A percentile compares a stretch with the other conserved stretches of the same genome.
These are phyloP conservation scores for Dictyophora rubrovolvata DNA, from an alignment of 768 basidiomycete species.

Conservation along the genomic window DNA sequence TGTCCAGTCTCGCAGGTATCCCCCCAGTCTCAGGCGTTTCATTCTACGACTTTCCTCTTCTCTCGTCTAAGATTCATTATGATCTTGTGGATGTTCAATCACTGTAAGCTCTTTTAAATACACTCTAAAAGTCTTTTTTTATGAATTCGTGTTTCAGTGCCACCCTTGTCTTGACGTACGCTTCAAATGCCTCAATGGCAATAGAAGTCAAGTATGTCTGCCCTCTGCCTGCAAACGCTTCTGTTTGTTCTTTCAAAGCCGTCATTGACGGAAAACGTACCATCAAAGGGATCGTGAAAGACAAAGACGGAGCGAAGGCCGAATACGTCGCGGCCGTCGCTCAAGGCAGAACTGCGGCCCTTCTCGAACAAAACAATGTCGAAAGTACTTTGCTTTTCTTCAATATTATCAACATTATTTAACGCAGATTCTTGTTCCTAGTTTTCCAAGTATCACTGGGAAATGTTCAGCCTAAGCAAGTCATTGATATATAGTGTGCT, in stretches of 20 bases:
- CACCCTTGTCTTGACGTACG: slow-evolving; percentile 7
- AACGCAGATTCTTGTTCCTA: slow-evolving; percentile 12
- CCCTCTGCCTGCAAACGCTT: slow-evolving; percentile 45
- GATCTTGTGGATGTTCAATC: slow-evolving; percentile 2
- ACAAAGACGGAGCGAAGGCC: slow-evolving; percentile 32
- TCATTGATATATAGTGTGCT: slow-evolving; percentile 35
- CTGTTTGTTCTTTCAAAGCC: slow-evolving; percentile 45
- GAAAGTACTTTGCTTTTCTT: slow-evolving; percentile 32
- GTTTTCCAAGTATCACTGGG: slow-evolving; percentile 53
- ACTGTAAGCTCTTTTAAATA: background rate
- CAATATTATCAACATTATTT: too few species aligned
- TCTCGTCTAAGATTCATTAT: background rate
- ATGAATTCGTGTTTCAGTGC: background rate
- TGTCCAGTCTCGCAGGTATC: too few species aligned
- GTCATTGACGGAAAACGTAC: slow-evolving; percentile 32
- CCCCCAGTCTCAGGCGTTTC: too few species aligned
- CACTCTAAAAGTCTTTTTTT: background rate
- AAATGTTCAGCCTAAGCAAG: slow-evolving; percentile 33
- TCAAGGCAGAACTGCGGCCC: slow-evolving; percentile 31
- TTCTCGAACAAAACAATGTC: slow-evolving; percentile 40
- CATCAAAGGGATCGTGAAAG: slow-evolving; percentile 38
- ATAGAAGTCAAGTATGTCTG: slow-evolving; percentile 36
- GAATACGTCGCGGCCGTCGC: slow-evolving; percentile 31
- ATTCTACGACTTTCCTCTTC: background rate
- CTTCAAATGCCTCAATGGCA: slow-evolving; percentile 3